Conservation (phyloP, 2,329 filamentous ascomycete genomes). For the Epichloe bromicola region DNA sequence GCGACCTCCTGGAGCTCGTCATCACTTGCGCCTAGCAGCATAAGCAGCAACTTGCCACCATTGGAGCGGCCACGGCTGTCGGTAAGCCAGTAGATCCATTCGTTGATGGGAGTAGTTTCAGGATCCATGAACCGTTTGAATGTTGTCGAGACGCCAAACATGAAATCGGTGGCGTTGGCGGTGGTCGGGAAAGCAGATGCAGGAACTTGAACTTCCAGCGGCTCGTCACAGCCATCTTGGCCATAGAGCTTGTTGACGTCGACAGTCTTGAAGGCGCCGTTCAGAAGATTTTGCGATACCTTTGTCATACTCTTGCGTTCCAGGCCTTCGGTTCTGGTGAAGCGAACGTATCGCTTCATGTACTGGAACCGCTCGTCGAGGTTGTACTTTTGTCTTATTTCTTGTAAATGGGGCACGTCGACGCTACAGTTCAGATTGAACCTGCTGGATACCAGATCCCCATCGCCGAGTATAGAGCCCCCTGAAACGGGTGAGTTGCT, state of each 20-base stretch:
- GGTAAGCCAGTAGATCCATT: conserved; percentile 49
- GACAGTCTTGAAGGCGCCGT: conserved; percentile 33
- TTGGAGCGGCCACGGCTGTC: conserved; percentile 42
- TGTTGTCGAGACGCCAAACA: conserved; percentile 47
- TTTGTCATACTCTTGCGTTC: conserved; percentile 38
- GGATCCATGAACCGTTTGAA: conserved; percentile 40
- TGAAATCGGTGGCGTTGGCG: conserved; percentile 42
- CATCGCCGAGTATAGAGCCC: conserved; percentile 6
- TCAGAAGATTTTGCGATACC: conserved; percentile 33
- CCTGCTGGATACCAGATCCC: conserved; percentile 8
- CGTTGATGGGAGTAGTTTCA: conserved; percentile 38
- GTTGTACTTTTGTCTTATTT: conserved; percentile 32
- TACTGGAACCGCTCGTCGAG: conserved; percentile 41
- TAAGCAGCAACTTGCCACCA: conserved; percentile 41
- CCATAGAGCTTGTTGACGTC: conserved; percentile 30
- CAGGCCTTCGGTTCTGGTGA: conserved; percentile 33
- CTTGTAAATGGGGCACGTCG: conserved; percentile 31
- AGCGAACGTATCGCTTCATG: conserved; percentile 40
- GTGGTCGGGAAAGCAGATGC: conserved; percentile 35
- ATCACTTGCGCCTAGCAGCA: conserved; percentile 39
- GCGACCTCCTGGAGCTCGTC: conserved; percentile 36
- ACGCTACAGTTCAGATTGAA: conserved; percentile 36
- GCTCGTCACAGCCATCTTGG: conserved; percentile 31
- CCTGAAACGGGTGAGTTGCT: conserved; percentile 9
- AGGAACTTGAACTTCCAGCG: conserved; percentile 37